Conservation (phyloP, 2,329 filamentous ascomycete species). For the Pseudodiploospora longispora region DNA sequence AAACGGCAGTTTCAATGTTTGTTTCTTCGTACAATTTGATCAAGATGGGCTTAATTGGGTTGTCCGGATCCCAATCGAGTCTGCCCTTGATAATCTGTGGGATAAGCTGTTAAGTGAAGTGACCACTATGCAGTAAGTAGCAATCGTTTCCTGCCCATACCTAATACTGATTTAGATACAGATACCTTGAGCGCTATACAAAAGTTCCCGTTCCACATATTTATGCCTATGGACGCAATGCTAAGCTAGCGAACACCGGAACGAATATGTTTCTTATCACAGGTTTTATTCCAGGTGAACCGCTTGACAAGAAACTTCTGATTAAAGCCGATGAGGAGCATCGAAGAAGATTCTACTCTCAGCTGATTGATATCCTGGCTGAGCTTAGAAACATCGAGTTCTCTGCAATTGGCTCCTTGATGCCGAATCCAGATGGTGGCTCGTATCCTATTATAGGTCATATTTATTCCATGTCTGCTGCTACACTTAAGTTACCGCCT, state of each 20-base stretch:
- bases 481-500: neutral
- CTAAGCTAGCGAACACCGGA: constrained; percentile 5
- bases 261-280: constrained; percentile 9
- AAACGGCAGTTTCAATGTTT: constrained; percentile 12
- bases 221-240: constrained; percentile 7
- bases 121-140: no score
- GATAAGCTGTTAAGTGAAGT: no score
- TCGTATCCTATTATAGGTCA: constrained; percentile 11
- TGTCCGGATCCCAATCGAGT: no score
- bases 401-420: constrained; percentile 15
- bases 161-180: no score
- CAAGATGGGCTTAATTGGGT: constrained; percentile 6
- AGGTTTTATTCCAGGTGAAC: constrained; percentile 8
- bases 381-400: constrained; percentile 18
- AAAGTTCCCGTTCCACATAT: no score
- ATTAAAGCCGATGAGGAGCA: no score
- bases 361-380: constrained; percentile 18
- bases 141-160: no score
- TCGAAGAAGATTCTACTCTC: constrained; percentile 18
- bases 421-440: constrained; percentile 12
- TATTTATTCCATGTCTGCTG: constrained; percentile 9
- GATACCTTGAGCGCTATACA: no score
- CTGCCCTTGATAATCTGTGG: no score
- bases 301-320: no score
- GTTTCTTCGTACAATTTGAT: constrained; percentile 11